Percentiles rank a stretch among this genome's conserved stretches.
These are phyloP conservation scores for Ensete glaucum DNA, from an alignment of 176 grass and related monocot species.

Conservation along the genomic window DNA sequence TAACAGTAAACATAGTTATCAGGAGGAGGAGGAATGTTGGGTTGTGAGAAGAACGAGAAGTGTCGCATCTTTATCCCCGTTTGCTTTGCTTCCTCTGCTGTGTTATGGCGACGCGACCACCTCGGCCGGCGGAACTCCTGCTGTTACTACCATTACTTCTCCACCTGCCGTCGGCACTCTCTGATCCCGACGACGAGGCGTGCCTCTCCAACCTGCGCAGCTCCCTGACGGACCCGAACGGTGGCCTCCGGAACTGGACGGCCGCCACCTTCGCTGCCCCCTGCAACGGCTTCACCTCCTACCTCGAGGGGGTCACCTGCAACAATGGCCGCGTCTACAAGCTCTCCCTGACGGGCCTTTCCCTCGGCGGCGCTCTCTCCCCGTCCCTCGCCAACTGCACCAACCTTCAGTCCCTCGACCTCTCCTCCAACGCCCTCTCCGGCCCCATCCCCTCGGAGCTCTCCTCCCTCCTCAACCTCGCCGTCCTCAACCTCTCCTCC, in stretches of 20 bases:
- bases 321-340: conserved; percentile 15
- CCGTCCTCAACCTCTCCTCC: conserved; percentile 15
- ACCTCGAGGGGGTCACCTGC: conserved; percentile 12
- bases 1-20: neutral
- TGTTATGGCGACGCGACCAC: neutral
- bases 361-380: conserved; percentile 4
- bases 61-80: neutral
- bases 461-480: conserved; percentile 15
- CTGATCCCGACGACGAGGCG: conserved; percentile 10
- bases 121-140: neutral
- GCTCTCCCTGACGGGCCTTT: conserved; percentile 1
- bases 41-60: neutral
- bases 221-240: conserved; percentile 4
- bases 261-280: conserved; percentile 5
- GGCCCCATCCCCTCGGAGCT: conserved; percentile 5
- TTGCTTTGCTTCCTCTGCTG: too few species aligned
- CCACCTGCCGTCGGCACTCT: neutral
- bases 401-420: conserved; percentile 13
- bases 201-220: conserved; percentile 5
- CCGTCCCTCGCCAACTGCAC: conserved; percentile 12
- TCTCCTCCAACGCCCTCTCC: conserved; percentile 7
- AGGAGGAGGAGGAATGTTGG: neutral
- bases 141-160: neutral
- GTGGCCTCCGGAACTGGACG: conserved; percentile 7
- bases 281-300: conserved; percentile 14